Conservation (phyloP, 202 grass and related monocot genomes). For the Setaria viridis region DNA sequence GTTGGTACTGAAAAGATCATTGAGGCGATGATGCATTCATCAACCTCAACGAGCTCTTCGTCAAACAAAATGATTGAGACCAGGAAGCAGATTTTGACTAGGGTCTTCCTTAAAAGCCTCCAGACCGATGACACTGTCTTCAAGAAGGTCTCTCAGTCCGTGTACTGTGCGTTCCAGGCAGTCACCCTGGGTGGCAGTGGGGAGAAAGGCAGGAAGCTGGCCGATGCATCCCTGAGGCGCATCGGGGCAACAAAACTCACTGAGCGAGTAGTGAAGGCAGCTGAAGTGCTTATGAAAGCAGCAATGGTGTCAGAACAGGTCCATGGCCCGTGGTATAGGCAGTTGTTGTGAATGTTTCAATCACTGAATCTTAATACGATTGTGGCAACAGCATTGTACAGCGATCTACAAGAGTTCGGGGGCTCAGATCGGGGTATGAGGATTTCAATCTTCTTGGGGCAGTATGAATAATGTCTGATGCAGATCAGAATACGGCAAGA, state of each 20-base stretch:
- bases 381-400: conserved; percentile 27
- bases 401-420: background rate
- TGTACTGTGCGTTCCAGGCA: conserved; percentile 75
- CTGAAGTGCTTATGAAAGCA: conserved; percentile 54
- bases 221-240: conserved; percentile 60
- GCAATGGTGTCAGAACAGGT: conserved; percentile 68
- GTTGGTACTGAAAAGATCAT: conserved; percentile 72
- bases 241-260: conserved; percentile 63
- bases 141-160: conserved; percentile 68
- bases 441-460: background rate
- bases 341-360: conserved; percentile 47
- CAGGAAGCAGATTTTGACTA: conserved; percentile 74
- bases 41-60: conserved; percentile 3
- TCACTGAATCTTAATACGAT: background rate
- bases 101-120: conserved; percentile 85
- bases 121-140: conserved; percentile 71
- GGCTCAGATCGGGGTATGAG: background rate
- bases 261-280: conserved; percentile 53
- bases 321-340: conserved; percentile 81
- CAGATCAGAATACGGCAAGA: background rate
- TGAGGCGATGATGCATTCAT: conserved; percentile 60
- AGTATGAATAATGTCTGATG: background rate
- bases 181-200: conserved; percentile 65
- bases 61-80: conserved; percentile 46
- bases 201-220: conserved; percentile 61